Conservation (phyloP, 805 yeast species). For the Isabelozyma heimii region DNA sequence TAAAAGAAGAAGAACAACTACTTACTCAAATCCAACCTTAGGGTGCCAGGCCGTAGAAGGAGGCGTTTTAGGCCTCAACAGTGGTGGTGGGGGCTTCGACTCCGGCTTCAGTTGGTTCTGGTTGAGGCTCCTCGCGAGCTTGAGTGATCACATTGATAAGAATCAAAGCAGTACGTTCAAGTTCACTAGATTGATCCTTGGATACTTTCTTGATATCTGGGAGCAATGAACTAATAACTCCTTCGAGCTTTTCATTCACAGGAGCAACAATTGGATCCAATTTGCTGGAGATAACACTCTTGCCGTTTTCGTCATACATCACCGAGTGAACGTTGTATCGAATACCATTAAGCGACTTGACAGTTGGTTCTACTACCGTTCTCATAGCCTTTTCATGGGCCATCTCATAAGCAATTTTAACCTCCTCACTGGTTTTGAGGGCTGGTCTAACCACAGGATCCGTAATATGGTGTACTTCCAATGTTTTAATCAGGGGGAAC, state of each 20-base stretch:
- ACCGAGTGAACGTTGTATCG: constrained; percentile 52
- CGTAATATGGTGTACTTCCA: constrained; percentile 48
- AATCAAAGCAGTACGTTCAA: constrained; percentile 49
- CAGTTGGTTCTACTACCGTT: constrained; percentile 45
- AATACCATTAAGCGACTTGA: constrained; percentile 43
- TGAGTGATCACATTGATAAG: constrained; percentile 37
- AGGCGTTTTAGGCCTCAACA: background rate
- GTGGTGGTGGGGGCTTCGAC: background rate
- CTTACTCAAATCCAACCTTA: background rate
- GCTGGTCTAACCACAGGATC: constrained; percentile 50
- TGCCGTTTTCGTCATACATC: constrained; percentile 57
- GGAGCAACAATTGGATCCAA: constrained; percentile 65
- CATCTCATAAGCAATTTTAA: constrained; percentile 20
- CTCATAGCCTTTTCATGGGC: constrained; percentile 8
- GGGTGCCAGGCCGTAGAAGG: background rate
- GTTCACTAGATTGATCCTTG: constrained; percentile 52
- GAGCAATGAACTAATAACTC: constrained; percentile 39
- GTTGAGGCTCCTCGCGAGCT: constrained; percentile 1
- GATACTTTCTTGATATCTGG: constrained; percentile 44
- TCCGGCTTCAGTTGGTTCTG: constrained; percentile 1
- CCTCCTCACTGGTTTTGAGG: constrained; percentile 35
- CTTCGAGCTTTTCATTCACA: constrained; percentile 52
- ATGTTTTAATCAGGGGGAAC: constrained; percentile 59
- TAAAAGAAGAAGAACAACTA: background rate
- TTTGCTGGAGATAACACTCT: constrained; percentile 59